These are phyloP conservation scores for Dichotomocladium elegans DNA, from an alignment of 371 early-diverging fungal species.

Conservation along the genomic window DNA sequence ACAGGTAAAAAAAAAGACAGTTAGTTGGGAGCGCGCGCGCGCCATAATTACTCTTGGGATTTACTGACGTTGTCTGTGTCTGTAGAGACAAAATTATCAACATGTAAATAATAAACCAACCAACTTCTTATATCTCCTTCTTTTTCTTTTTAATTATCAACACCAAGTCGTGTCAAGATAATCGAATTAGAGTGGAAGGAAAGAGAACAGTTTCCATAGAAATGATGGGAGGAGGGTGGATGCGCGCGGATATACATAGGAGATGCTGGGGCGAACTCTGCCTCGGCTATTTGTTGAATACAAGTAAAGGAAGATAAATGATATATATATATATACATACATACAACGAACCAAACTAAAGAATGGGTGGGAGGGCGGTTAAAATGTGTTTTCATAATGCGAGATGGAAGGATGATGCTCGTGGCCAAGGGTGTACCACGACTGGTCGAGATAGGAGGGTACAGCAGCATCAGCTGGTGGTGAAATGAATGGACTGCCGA, in stretches of 20 bases:
- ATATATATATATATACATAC: not conserved
- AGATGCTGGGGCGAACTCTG: no score
- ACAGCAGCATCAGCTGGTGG: not conserved
- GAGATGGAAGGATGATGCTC: slow-evolving; percentile 1
- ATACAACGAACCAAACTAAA: not conserved
- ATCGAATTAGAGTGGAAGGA: no score
- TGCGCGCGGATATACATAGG: no score
- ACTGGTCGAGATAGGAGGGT: not conserved
- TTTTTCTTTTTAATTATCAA: no score
- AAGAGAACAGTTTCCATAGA: no score
- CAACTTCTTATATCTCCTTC: no score
- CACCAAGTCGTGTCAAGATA: no score
- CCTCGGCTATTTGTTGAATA: no score
- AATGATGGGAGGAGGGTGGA: no score
- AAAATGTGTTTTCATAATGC: slow-evolving; percentile 1
- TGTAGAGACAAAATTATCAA: not conserved
- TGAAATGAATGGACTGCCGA: not conserved
- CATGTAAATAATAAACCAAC: not conserved
- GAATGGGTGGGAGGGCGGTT: not conserved
- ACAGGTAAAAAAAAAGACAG: slow-evolving; percentile 33
- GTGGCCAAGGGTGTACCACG: slow-evolving; percentile 6
- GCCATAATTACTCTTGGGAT: not conserved
- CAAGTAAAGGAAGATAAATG: not conserved
- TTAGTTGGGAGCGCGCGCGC: no score
- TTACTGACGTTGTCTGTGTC: not conserved